Evolutionary conservation across 2,329 filamentous ascomycete species (phyloP).

Genomic region (Colletotrichum lini): DNA sequence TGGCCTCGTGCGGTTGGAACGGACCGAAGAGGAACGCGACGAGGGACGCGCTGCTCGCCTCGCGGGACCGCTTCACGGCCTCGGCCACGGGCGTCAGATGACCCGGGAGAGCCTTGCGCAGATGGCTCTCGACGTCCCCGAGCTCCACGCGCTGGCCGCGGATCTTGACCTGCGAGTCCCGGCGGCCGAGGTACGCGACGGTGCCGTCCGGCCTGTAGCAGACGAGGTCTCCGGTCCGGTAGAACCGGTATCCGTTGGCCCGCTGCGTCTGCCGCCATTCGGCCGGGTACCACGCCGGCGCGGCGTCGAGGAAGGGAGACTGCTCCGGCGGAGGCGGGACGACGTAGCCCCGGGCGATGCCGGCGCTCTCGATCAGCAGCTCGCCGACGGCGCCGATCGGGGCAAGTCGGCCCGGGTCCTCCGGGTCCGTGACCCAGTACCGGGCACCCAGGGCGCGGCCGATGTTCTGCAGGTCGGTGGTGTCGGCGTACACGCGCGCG

Average conservation of each 20-base stretch:
- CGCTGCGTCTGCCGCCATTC: constrained; percentile 2
- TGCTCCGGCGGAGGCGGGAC: constrained; percentile 5
- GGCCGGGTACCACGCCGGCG: constrained; percentile 12
- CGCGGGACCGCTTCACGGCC: constrained; percentile 15
- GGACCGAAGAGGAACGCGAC: constrained; percentile 9
- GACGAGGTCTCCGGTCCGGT: constrained; percentile 39
- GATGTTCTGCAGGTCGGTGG: constrained; percentile 16
- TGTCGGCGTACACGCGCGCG: not conserved
- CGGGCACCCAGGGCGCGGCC: constrained; percentile 16
- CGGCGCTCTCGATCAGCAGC: constrained; percentile 18
- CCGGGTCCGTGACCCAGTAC: constrained; percentile 8
- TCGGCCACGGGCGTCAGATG: constrained; percentile 19
- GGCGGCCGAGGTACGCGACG: constrained; percentile 41
- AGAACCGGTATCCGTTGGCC: constrained; percentile 5
- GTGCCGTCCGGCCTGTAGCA: constrained; percentile 18
- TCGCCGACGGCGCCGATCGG: constrained; percentile 24
- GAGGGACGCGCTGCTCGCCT: constrained; percentile 18
- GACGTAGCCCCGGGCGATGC: constrained; percentile 20
- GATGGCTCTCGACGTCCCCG: constrained; percentile 46
- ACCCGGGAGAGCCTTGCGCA: not conserved
- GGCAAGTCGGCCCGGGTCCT: not conserved
- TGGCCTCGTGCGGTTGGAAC: not conserved
- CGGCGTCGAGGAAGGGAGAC: constrained; percentile 9
- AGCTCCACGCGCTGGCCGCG: constrained; percentile 50
- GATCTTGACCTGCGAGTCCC: constrained; percentile 45